Evolutionary conservation across 768 basidiomycete species (phyloP), one percentile per base, ranked within the genome.

Genomic region (Lentinula raphanica): DNA sequence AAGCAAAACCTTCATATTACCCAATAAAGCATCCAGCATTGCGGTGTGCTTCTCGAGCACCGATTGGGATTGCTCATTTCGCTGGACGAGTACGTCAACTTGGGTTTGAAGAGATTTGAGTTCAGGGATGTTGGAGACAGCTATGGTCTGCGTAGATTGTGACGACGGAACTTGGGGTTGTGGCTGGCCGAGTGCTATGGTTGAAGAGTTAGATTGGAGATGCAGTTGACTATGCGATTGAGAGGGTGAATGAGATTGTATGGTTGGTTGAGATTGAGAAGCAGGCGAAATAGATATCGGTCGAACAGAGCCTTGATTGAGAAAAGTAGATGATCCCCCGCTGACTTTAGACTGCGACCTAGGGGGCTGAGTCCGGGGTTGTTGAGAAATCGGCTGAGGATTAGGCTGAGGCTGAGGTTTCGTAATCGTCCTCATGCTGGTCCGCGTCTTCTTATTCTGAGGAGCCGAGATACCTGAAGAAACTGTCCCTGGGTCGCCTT

Each of bases 11-110:
- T 29, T 56, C 54, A 56, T 44, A 35, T 56, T 56, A 3, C 15
- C 29, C 40, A 56, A 44, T n/a, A 56, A 39, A 19, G 54, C 44
- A 29, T 56, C 54, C 5, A 56, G n/a, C 42, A 56, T 44, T 9
- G 29, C 32, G 5, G 25, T 15, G 32, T 56, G 54, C 17, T n/a
- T 39, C 25, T 56, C 40, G 5, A 56, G 28, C 1, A 56, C 13
- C 6, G 25, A 6, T 8, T 31, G 28, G n/a, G 39, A 29, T 13
- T 44, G 21, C 28, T 28, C 54, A 12, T 45, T 42, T 5, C 32
- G 42, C 8, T 45, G 28, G n/a, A 56, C 19, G 12, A 56, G 40
- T 3, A 11, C 25, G 17, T 46, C n/a, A 11, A 56, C 17, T 40
- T 42, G 27, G 23, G 27, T 11, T 44, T 55, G 27, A 17, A 42